Evolutionary conservation across 768 basidiomycete genomes (phyloP), one percentile per base, ranked within the genome.

Genomic region (Trametes cubensis): DNA sequence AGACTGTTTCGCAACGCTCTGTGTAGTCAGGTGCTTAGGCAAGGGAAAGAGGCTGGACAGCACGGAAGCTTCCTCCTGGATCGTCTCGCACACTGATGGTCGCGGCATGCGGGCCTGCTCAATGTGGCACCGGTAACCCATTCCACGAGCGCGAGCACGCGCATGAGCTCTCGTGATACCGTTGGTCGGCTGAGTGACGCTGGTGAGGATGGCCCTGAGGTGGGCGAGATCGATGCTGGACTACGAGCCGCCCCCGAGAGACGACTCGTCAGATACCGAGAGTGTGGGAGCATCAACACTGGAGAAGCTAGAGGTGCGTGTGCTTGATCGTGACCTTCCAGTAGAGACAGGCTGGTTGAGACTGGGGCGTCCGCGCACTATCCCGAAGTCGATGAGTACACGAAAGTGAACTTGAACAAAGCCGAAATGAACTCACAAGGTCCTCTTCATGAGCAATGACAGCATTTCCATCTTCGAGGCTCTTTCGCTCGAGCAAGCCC

Each of bases 71-170:
- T 92, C 92, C 67, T 93, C 91, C 58, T 90, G 81, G 50, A 93
- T 92, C 0, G 88, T 92, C 70, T 92, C 90, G 64, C 91, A 92
- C 0, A 90, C 81, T 0, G 90, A 92, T 0, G 84, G 76, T 5
- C 87, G 80, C 15, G 87, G 87, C 10, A 82, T 80, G n/a, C 83
- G 82, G 28, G 83, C 80, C 50, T 85, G 81, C 1, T 89, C 90
- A 51, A 85, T 81, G 2, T 89, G 83, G 40, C 89, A 85, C 41
- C 85, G 86, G 70, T 91, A 89, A 2, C 89, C 87, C 41, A 83
- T 80, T 0, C 89, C 87, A 18, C 81, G 81, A 10, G 82, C 81
- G 23, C 86, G 77, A 23, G 80, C 76, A 6, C n/a, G n/a, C n/a
- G n/a, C n/a, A n/a, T n/a, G n/a, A 2, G 77, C 74, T 8, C 74